Base-by-base conservation (phyloP, 2,329 filamentous ascomycete species). In the Diplodia mutila region DNA sequence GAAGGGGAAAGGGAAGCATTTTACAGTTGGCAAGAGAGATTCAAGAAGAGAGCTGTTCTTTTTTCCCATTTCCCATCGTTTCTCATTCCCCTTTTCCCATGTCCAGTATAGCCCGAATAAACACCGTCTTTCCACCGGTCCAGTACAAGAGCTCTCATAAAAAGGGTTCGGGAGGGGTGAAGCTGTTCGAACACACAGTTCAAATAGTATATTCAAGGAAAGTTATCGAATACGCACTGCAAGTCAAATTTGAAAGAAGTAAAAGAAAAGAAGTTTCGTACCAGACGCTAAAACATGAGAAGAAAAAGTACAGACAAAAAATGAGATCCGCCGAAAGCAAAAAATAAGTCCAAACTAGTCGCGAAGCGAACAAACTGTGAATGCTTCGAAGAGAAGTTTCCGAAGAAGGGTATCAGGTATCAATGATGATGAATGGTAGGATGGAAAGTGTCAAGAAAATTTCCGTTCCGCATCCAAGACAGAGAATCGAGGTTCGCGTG, bases 361-460 rank as follows among this genome's bases (percentile, higher is more conserved):
- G 27, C 18, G 27, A 54, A 54, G 52, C 14, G 52, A n/a, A 52
- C 37, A 59, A 27, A 27, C 49, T 32, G 18, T 54, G 39, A 46
- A 42, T 23, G 25, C 42, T 39, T 42, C 55, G 55, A 61, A 49
- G 25, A 12, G 21, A 63, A 51, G 18, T 37, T 55, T 37, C 53
- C 59, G 59, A 63, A 63, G 59, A 63, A 63, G 59, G 59, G 59
- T 63, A 65, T 65, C 61, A 65, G 48, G 61, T 53, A 65, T 53
- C 61, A 46, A 55, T 53, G 51, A 65, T 53, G 49, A 51, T 65
- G 39, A 27, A 37, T 42, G 32, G 14, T 54, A 32, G 52, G 57
- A 48, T 27, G 57, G 23, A 48, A n/a, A 29, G n/a, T 29, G 21
- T 23, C 37, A 42, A n/a, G 18, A 32, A 48, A n/a, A 21, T 21